Percentiles rank a stretch among this genome's conserved stretches.
phyloP scores from a whole-genome alignment of 2,329 filamentous ascomycete genomes.

The Xylariaceae sp. region DNA sequence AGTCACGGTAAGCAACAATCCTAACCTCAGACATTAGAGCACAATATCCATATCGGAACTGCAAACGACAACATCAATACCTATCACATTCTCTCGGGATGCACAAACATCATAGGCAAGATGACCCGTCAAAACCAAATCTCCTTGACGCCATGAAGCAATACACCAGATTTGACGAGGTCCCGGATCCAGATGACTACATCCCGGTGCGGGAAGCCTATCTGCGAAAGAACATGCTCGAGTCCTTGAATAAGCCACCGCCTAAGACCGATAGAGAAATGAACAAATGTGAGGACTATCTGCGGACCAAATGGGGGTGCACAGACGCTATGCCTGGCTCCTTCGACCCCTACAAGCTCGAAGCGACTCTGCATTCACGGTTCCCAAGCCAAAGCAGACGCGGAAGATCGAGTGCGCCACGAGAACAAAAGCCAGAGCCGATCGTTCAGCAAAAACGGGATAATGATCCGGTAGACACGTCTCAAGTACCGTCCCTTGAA shows the following conservation, averaged over 20 bases:
- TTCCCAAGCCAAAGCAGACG: neutral
- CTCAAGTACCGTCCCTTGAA: neutral
- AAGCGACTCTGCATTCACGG: conserved; percentile 4
- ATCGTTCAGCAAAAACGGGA: neutral
- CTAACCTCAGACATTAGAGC: neutral
- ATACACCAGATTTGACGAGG: neutral
- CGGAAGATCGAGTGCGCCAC: neutral
- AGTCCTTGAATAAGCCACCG: neutral
- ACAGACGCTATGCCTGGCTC: conserved; percentile 19
- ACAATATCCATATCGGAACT: neutral
- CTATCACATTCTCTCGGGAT: neutral
- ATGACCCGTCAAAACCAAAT: neutral
- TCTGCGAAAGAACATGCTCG: neutral
- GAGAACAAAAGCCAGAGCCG: neutral
- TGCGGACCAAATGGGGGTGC: conserved; percentile 24
- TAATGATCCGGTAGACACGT: neutral
- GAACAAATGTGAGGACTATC: conserved; percentile 12
- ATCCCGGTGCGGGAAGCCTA: conserved; percentile 5
- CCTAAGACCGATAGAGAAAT: conserved; percentile 7
- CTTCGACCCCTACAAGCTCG: conserved; percentile 27
- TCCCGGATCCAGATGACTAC: neutral
- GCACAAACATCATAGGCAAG: neutral
- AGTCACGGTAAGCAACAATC: neutral
- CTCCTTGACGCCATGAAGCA: neutral
- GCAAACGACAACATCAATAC: neutral